phyloP scores from a whole-genome alignment of 106 monocot species.

The Dactylorhiza incarnata region DNA sequence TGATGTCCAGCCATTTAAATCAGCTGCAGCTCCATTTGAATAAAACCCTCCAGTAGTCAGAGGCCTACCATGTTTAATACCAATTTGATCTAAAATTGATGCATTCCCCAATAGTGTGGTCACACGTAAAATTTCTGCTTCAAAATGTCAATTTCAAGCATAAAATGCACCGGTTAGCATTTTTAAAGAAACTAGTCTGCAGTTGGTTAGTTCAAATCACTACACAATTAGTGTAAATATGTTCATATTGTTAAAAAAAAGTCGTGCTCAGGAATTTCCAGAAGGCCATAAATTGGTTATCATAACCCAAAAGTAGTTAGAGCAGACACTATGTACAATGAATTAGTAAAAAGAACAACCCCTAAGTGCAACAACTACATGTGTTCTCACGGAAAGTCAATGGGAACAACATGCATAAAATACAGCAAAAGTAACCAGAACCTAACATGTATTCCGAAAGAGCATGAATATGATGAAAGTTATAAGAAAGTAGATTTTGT shows the following conservation, averaged over 20 bases:
- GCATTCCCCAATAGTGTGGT: slow-evolving; percentile 95
- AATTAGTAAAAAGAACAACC: background rate
- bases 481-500: background rate
- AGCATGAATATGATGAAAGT: background rate
- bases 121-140: slow-evolving; percentile 99
- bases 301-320: slow-evolving; percentile 6
- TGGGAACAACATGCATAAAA: background rate
- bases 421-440: background rate
- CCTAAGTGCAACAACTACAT: background rate
- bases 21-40: slow-evolving; percentile 82
- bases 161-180: slow-evolving; percentile 64
- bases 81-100: slow-evolving; percentile 83
- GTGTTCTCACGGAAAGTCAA: background rate
- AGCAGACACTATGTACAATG: background rate
- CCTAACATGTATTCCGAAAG: background rate
- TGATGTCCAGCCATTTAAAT: slow-evolving; percentile 88
- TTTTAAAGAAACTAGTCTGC: slow-evolving; percentile 54
- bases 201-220: slow-evolving; percentile 13
- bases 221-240: background rate
- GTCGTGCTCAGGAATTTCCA: background rate
- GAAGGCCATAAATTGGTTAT: background rate
- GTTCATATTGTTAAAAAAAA: background rate
- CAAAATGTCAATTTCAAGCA: slow-evolving; percentile 84
- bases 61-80: slow-evolving; percentile 94
- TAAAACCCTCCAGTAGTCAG: slow-evolving; percentile 76